Percentiles rank a stretch among this genome's conserved stretches.
These are phyloP conservation scores for Russula earlei DNA, from an alignment of 768 basidiomycete species.

Conservation along the genomic window DNA sequence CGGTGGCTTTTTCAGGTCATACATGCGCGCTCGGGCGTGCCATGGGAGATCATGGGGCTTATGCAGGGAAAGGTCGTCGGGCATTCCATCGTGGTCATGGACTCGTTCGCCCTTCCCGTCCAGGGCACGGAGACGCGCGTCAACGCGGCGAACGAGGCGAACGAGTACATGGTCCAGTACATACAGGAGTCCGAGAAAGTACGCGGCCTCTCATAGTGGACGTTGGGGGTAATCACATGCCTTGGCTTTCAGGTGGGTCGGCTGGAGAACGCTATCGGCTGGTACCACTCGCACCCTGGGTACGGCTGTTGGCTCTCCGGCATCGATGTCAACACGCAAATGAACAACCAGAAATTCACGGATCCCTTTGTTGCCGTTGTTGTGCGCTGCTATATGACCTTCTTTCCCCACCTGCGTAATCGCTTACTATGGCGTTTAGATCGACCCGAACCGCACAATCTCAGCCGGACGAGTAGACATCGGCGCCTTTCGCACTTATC, in stretches of 20 bases:
- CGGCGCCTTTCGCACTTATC: slow-evolving; percentile 96
- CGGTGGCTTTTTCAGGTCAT: slow-evolving; percentile 60
- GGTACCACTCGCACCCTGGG: slow-evolving; percentile 98
- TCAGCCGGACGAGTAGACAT: slow-evolving; percentile 99
- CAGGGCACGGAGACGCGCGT: slow-evolving; percentile 98
- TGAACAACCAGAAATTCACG: slow-evolving; percentile 88
- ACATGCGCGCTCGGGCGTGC: slow-evolving; percentile 93
- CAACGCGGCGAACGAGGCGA: slow-evolving; percentile 90
- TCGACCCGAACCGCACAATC: slow-evolving; percentile 96
- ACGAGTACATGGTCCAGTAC: slow-evolving; percentile 98
- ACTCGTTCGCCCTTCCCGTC: slow-evolving; percentile 94
- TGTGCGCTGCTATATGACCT: slow-evolving; percentile 36
- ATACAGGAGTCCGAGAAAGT: slow-evolving; percentile 75
- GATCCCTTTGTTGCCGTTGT: slow-evolving; percentile 98
- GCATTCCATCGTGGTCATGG: slow-evolving; percentile 76
- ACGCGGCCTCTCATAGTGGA: slow-evolving; percentile 17
- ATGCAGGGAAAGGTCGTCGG: slow-evolving; percentile 95
- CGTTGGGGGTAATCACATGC: too few relatives aligned
- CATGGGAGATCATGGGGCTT: slow-evolving; percentile 98
- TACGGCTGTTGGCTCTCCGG: slow-evolving; percentile 99
- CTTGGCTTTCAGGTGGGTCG: slow-evolving; percentile 54
- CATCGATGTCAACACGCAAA: slow-evolving; percentile 96
- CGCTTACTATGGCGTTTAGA: slow-evolving; percentile 35
- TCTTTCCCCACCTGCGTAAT: background rate
- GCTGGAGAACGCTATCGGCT: slow-evolving; percentile 84